Base-by-base conservation (phyloP, 1,284 basidiomycete species). In the Fomitopsis schrenkii region DNA sequence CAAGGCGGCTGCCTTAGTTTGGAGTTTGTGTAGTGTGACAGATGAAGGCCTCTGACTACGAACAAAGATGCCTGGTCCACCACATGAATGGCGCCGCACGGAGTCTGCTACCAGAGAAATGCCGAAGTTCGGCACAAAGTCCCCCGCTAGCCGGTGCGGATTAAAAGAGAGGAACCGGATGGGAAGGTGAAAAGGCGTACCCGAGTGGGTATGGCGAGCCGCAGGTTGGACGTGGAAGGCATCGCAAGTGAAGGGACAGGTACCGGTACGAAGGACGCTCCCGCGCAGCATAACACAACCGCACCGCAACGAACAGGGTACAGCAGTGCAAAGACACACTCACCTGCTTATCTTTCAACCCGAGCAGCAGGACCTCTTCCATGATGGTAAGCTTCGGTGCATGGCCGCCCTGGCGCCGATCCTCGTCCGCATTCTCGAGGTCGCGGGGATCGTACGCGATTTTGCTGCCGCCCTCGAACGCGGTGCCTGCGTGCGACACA, bases 401-500 rank as follows among this genome's bases (percentile, higher is more conserved):
- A 72, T 86, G 87, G 19, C 89, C 89, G 8, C 89, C 88, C 59
- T 82, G 71, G 59, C 78, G 80, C 41, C 79, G 80, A 61, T 87
- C 85, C 74, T 97, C 94, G 54, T 84, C 84, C 55, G 87, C 87
- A 69, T 88, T 82, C 68, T 90, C 86, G 66, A 98, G 77, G 77
- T 99, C 97, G 60, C 95, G 80, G 0, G 96, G 96, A 78, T 99
- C 97, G 72, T 85, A 98, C 1, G 97, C 97, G 69, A 99, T 86
- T 77, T 90, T 94, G 69, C 82, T 85, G 40, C 93, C 86, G 50
- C 92, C 90, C 65, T 90, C 88, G 65, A 95, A 89, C 1, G 93
- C 91, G 12, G 88, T 91, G 46, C 91, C 90, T 0, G 87, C 89
- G 70, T 84, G 82, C n/a, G 75, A 72, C 3, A 63, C 62, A 35